Evolutionary conservation across 306 rosid genomes (phyloP).

Genomic region (Parietaria judaica): DNA sequence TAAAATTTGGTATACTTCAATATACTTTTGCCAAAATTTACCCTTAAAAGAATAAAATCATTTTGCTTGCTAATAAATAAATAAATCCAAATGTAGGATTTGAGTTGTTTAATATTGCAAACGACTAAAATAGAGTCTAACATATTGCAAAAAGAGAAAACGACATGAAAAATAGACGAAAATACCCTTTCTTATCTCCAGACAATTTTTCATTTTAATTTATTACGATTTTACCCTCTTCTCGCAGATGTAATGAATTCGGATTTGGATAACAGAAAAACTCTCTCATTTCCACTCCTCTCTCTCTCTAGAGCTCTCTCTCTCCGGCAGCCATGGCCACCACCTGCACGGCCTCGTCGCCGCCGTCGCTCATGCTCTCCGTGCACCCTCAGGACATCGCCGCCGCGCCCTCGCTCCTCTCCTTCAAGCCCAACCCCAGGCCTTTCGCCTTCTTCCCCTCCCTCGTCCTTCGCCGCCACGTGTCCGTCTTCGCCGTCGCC

Average conservation of each 20-base stretch:
- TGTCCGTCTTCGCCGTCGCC: constrained; percentile 42
- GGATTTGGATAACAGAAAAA: neutral
- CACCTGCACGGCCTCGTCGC: constrained; percentile 33
- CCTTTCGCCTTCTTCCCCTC: constrained; percentile 38
- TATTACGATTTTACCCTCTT: too few species aligned
- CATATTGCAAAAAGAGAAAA: too few species aligned
- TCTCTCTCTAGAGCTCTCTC: neutral
- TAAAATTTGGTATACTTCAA: too few species aligned
- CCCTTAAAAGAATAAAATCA: too few species aligned
- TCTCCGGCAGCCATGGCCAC: constrained; percentile 42
- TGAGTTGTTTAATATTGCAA: too few species aligned
- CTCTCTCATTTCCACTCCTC: neutral
- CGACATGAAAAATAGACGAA: too few species aligned
- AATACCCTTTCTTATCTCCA: too few species aligned
- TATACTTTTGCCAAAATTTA: too few species aligned
- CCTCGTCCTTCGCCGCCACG: constrained; percentile 25
- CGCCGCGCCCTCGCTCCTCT: constrained; percentile 35
- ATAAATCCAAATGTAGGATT: too few species aligned
- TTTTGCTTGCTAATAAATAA: too few species aligned
- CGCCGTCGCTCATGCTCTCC: constrained; percentile 65
- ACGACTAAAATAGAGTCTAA: too few species aligned
- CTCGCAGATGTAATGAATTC: neutral
- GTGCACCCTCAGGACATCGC: constrained; percentile 36
- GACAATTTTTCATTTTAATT: too few species aligned
- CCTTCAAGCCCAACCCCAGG: constrained; percentile 37